Evolutionary conservation across 2,329 filamentous ascomycete species (phyloP).

Genomic region (Mariannaea sp.): DNA sequence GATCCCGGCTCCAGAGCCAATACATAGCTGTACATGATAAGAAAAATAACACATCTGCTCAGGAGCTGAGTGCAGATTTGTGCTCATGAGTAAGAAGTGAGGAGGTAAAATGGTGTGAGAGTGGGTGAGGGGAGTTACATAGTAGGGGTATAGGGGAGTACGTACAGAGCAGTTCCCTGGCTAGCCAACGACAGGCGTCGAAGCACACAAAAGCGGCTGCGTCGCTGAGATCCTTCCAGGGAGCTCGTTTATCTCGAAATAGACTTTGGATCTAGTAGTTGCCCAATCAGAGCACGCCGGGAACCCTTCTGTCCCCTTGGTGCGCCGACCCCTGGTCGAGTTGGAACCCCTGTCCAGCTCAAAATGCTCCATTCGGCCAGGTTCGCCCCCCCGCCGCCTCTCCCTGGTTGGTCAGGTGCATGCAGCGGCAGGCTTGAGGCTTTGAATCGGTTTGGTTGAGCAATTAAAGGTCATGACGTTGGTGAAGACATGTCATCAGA

Average conservation of each 20-base stretch:
- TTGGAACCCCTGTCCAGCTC: slow-evolving; percentile 15
- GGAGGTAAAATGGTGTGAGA: slow-evolving; percentile 11
- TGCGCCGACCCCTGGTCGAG: slow-evolving; percentile 23
- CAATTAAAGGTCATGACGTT: neutral
- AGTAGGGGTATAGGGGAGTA: slow-evolving; percentile 1
- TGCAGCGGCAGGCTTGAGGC: slow-evolving; percentile 6
- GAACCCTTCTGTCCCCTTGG: slow-evolving; percentile 19
- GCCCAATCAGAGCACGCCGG: slow-evolving; percentile 29
- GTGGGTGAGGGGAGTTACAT: neutral
- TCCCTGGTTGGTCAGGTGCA: slow-evolving; percentile 16
- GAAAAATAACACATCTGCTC: no score
- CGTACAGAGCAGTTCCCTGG: slow-evolving; percentile 8
- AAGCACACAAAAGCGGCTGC: slow-evolving; percentile 3
- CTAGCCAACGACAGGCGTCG: neutral
- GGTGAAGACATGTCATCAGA: slow-evolving; percentile 5
- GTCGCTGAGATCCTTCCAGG: neutral
- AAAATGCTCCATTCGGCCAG: slow-evolving; percentile 23
- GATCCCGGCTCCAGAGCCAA: no score
- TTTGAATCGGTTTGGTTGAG: slow-evolving; percentile 1
- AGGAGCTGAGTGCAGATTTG: no score
- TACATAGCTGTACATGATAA: no score
- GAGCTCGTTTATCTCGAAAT: slow-evolving; percentile 31
- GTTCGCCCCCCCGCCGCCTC: slow-evolving; percentile 21
- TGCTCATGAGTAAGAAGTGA: no score
- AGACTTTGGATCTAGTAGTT: slow-evolving; percentile 28